These are phyloP conservation scores for Leucoagaricus sp. DNA, from an alignment of 1,284 basidiomycete genomes.

Conservation along the genomic window DNA sequence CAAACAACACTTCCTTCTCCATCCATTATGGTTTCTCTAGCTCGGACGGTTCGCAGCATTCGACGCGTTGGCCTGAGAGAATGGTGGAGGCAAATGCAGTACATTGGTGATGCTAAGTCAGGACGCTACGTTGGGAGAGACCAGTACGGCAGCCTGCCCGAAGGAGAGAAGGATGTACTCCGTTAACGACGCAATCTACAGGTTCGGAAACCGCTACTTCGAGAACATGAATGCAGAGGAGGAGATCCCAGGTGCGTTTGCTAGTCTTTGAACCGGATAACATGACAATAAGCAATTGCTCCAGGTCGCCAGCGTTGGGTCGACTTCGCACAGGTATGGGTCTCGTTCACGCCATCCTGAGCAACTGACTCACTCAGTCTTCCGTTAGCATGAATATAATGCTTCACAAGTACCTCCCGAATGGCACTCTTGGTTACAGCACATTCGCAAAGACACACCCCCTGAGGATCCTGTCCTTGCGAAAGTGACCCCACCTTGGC, in stretches of 20 bases:
- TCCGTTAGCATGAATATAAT: constrained; percentile 76
- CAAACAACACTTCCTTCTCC: constrained; percentile 25
- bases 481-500: constrained; percentile 75
- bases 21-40: constrained; percentile 66
- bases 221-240: constrained; percentile 87
- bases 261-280: neutral
- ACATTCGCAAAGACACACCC: constrained; percentile 85
- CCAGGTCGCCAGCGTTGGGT: constrained; percentile 93
- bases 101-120: constrained; percentile 90
- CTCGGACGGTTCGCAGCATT: constrained; percentile 75
- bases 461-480: constrained; percentile 73
- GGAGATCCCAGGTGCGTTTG: constrained; percentile 76
- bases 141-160: constrained; percentile 55
- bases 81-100: constrained; percentile 86
- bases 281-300: neutral
- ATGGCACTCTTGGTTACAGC: constrained; percentile 95
- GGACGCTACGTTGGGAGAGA: constrained; percentile 81
- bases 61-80: constrained; percentile 75
- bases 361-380: neutral
- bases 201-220: constrained; percentile 90
- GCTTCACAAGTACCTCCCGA: constrained; percentile 90
- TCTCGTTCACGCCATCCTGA: constrained; percentile 8
- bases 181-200: constrained; percentile 29
- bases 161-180: constrained; percentile 3
- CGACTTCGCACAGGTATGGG: constrained; percentile 77